Conservation (phyloP, 2,329 filamentous ascomycete genomes). For the Scytalidium sp. region DNA sequence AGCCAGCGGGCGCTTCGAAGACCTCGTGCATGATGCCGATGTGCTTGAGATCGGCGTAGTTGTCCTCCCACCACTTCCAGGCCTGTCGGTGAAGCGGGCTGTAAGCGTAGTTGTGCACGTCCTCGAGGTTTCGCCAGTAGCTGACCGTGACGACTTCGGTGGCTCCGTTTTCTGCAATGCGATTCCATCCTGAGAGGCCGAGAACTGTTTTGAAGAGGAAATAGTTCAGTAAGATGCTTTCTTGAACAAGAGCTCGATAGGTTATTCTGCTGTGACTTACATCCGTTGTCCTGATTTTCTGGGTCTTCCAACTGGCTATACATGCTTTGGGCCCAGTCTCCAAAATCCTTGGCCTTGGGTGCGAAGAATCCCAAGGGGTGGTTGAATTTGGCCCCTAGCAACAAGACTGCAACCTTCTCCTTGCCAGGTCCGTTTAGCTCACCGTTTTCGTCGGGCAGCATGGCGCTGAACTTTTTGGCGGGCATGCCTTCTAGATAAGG, state of each 20-base stretch:
- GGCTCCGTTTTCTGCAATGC: constrained; percentile 13
- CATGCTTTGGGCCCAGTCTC: constrained; percentile 9
- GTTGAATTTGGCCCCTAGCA: constrained; percentile 17
- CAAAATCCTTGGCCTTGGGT: constrained; percentile 11
- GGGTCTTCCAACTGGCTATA: constrained; percentile 10
- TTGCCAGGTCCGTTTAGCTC: neutral
- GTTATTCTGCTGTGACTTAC: constrained; percentile 5
- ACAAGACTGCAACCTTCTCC: constrained; percentile 8
- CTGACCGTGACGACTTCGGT: constrained; percentile 12
- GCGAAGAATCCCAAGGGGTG: constrained; percentile 17
- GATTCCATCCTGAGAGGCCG: constrained; percentile 9
- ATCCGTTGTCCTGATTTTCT: constrained; percentile 12
- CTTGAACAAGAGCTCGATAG: too few species aligned
- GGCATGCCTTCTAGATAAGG: constrained; percentile 13
- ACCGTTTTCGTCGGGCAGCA: constrained; percentile 8
- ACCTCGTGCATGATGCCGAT: constrained; percentile 20
- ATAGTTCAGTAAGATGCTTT: neutral
- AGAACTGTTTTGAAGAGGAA: constrained; percentile 9
- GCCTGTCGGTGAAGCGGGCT: constrained; percentile 74
- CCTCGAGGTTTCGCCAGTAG: constrained; percentile 14
- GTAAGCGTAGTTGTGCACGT: constrained; percentile 26
- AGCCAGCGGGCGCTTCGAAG: constrained; percentile 13
- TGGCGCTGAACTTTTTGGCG: constrained; percentile 11
- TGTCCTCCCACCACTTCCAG: constrained; percentile 71
- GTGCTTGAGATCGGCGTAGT: constrained; percentile 11